Conservation (phyloP, 495 filamentous ascomycete genomes). For the Umbilicaria muhlenbergii region DNA sequence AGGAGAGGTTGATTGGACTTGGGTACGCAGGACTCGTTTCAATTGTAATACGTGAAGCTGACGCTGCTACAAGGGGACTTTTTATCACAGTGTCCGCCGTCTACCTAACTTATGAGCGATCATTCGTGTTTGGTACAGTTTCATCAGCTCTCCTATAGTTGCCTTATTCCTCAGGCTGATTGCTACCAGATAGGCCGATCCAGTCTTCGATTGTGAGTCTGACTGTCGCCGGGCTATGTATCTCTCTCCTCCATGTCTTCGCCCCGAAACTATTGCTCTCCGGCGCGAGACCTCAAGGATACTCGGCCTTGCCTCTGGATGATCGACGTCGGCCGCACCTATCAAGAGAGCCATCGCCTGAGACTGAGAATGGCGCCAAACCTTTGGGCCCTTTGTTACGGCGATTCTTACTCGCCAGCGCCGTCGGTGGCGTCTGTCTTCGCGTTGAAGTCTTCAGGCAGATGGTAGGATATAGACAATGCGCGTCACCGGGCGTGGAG, state of each 20-base stretch:
- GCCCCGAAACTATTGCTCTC: slow-evolving; percentile 7
- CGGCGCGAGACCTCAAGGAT: slow-evolving; percentile 9
- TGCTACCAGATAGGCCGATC: slow-evolving; percentile 24
- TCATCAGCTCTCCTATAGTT: too few species aligned
- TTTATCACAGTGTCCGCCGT: too few species aligned
- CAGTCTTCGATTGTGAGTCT: slow-evolving; percentile 23
- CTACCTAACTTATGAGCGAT: slow-evolving; percentile 1
- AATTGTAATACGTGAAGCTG: too few species aligned
- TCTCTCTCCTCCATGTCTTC: slow-evolving; percentile 22
- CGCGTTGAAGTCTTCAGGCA: slow-evolving; percentile 26
- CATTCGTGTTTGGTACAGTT: slow-evolving; percentile 6
- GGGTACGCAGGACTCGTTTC: too few species aligned
- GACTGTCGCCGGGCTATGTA: slow-evolving; percentile 19
- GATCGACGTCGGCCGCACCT: slow-evolving; percentile 13
- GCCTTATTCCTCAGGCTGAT: slow-evolving; percentile 1
- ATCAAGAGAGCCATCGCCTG: slow-evolving; percentile 2
- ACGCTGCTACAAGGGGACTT: too few species aligned
- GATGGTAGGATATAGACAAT: slow-evolving; percentile 24
- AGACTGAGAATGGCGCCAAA: slow-evolving; percentile 12
- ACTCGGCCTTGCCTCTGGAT: slow-evolving; percentile 12
- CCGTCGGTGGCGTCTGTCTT: slow-evolving; percentile 19
- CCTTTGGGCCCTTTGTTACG: slow-evolving; percentile 12
- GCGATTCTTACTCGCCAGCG: slow-evolving; percentile 1
- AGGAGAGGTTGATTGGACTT: too few species aligned
- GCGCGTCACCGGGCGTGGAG: slow-evolving; percentile 22